phyloP scores from a whole-genome alignment of 805 yeast species.

The Saccharomycopsis fermentans region DNA sequence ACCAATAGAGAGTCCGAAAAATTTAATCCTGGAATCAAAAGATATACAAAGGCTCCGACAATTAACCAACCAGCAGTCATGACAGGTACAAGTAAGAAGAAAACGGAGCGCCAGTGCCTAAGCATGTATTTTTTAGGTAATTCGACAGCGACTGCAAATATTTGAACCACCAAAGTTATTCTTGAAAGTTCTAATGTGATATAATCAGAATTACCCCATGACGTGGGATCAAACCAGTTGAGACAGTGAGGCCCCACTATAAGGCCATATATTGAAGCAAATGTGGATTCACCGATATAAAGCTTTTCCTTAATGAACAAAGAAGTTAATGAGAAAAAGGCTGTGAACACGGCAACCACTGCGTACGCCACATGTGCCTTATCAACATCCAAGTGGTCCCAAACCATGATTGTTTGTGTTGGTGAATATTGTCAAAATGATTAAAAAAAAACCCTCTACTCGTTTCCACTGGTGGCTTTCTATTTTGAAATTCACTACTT shows the following conservation, averaged over 20 bases:
- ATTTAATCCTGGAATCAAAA: slow-evolving; percentile 58
- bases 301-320: slow-evolving; percentile 72
- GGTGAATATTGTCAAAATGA: not conserved
- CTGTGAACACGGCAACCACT: slow-evolving; percentile 71
- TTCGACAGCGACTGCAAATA: slow-evolving; percentile 91
- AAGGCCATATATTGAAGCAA: slow-evolving; percentile 75
- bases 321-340: slow-evolving; percentile 72
- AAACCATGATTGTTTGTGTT: not conserved
- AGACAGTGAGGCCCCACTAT: slow-evolving; percentile 84
- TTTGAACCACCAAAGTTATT: slow-evolving; percentile 75
- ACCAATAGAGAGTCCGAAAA: slow-evolving; percentile 66
- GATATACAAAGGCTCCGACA: slow-evolving; percentile 72
- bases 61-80: slow-evolving; percentile 89
- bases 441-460: not conserved
- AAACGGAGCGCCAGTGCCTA: slow-evolving; percentile 70
- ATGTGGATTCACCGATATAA: slow-evolving; percentile 86
- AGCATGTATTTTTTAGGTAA: slow-evolving; percentile 83
- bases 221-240: slow-evolving; percentile 70
- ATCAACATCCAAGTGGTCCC: slow-evolving; percentile 25
- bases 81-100: slow-evolving; percentile 67
- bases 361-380: slow-evolving; percentile 83
- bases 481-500: too few relatives aligned
- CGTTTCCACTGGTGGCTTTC: too few relatives aligned
- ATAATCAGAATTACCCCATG: slow-evolving; percentile 79
- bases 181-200: slow-evolving; percentile 79